Evolutionary conservation across 495 filamentous ascomycete species (phyloP).

Genomic region (Friedmanniomyces endolithicus): DNA sequence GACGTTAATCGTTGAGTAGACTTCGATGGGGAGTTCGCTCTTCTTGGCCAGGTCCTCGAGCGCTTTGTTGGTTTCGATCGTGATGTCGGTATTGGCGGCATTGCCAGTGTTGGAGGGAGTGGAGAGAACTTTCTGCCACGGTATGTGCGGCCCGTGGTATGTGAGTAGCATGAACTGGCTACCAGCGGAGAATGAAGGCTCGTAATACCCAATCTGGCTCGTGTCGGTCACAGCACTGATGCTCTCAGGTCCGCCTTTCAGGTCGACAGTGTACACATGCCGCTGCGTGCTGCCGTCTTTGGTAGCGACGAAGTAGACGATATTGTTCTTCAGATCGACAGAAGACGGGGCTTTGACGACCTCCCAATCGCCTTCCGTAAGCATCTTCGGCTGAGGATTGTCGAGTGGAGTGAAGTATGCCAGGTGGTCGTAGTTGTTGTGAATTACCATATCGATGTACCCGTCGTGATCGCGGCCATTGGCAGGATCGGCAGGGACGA

Average conservation of each 20-base stretch:
- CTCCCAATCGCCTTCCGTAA: slow-evolving; percentile 87
- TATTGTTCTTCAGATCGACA: slow-evolving; percentile 68
- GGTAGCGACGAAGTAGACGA: slow-evolving; percentile 84
- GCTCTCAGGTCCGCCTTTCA: slow-evolving; percentile 51
- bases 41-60: slow-evolving; percentile 57
- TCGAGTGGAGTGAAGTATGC: slow-evolving; percentile 92
- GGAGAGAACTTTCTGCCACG: slow-evolving; percentile 83
- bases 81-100: slow-evolving; percentile 41
- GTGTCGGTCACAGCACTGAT: slow-evolving; percentile 62
- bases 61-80: slow-evolving; percentile 61
- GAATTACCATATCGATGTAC: slow-evolving; percentile 83
- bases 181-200: slow-evolving; percentile 70
- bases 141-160: slow-evolving; percentile 74
- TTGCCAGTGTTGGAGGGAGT: slow-evolving; percentile 54
- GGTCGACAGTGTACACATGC: slow-evolving; percentile 77
- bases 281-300: slow-evolving; percentile 78
- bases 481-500: slow-evolving; percentile 68
- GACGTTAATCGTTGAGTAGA: slow-evolving; percentile 74
- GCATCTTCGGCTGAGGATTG: slow-evolving; percentile 61
- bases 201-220: slow-evolving; percentile 68
- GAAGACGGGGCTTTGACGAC: slow-evolving; percentile 80
- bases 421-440: slow-evolving; percentile 79
- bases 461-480: slow-evolving; percentile 72
- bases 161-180: slow-evolving; percentile 70
- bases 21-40: slow-evolving; percentile 70